Evolutionary conservation across 2,329 filamentous ascomycete species (phyloP), one percentile per base, ranked within the genome.

Genomic region (Colletotrichum destructivum): DNA sequence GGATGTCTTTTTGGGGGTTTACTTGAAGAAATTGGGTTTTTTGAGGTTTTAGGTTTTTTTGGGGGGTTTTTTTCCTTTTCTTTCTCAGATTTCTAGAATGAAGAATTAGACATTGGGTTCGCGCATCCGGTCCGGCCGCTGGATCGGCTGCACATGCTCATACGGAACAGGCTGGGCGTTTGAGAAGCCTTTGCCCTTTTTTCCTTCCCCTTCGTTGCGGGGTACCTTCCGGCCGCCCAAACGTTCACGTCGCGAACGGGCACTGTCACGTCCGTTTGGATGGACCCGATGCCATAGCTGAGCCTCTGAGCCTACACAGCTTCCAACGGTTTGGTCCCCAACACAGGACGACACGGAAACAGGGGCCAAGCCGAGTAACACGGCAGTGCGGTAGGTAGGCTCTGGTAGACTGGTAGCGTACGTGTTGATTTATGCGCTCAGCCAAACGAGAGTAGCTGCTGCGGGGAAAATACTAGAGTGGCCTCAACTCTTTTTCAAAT

Each of bases 401-500:
- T 31, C 8, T 35, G 31, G 31, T 35, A 35, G 31, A 31, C 31
- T 31, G 31, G 31, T 2, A 31, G 9, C 8, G 31, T 46, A 49
- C 26, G 18, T 62, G 59, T 62, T 31, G 59, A n/a, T 38, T 31
- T 62, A 31, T 62, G 59, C 47, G 57, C 59, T 26, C 59, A 21
- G n/a, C 21, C 44, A 31, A 21, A 21, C 44, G 44, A 49, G 59
- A 18, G 44, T 35, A 23, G 12, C 9, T 62, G 23, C 42, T 61
- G 67, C 42, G 18, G 31, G 31, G 1, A 42, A 69, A n/a, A 70
- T 62, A 42, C 38, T 35, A 54, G 26, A 71, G 64, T 71, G 64
- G 64, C 63, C 64, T 71, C 64, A 68, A 7, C 64, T 62, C 57
- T 62, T 40, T 47, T 26, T 59, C 26, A 35, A 21, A 47, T 26